Base-by-base conservation (phyloP, 257 asterid genomes). In the Nicotiana sylvestris region DNA sequence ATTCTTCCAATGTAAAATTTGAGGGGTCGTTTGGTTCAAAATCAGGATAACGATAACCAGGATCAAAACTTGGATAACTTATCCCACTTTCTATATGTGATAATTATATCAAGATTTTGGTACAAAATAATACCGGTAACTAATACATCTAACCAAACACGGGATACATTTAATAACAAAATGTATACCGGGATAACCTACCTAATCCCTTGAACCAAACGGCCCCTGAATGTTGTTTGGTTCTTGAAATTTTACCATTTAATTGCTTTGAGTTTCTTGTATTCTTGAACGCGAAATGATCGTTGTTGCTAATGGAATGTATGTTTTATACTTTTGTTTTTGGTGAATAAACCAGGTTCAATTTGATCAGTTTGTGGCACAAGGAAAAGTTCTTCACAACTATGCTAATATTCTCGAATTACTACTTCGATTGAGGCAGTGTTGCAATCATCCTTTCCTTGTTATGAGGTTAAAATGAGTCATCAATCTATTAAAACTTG, bases 401-500 rank as follows among this genome's bases (percentile, higher is more conserved):
- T 94, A 86, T 70, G 97, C 97, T 6, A 94, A 91, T 68, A 94
- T 94, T 84, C 97, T 94, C 18, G 97, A 93, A 89, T 86, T 93
- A 80, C 88, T 94, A 56, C 97, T 94, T 78, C 91, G 97, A 58
- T 85, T 94, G 83, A 93, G 98, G 87, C 98, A 94, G 84, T 94
- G 98, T 57, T 94, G 98, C 90, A 94, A 91, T 86, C 97, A 94
- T 82, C 98, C 98, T 57, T 92, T 91, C 89, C 97, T 94, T 81
- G 97, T 93, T 17, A 91, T 92, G 98, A 93, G 97, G 98, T 92
- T 61, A 64, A 83, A 78, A 62, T 10, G 7, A 11, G 17, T 68
- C 76, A 7, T 11, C 29, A 33, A 21, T 33, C 27, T 32, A 43
- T n/a, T 29, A 37, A 30, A 18, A 62, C 46, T 1, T 76, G 30